Conservation (phyloP, 2,329 filamentous ascomycete species). For the Penicillium brevicompactum region DNA sequence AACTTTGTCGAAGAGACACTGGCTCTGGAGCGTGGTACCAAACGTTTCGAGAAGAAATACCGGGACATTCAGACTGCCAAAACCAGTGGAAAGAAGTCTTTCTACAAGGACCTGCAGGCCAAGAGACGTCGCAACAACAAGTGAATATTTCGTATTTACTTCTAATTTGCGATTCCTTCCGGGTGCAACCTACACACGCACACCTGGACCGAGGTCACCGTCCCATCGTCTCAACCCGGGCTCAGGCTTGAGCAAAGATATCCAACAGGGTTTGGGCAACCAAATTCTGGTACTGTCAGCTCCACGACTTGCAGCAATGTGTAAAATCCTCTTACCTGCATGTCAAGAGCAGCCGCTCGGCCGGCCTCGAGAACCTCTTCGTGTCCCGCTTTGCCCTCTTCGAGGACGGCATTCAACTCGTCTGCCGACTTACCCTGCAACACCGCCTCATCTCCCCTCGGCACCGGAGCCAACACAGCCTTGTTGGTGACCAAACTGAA, state of each 20-base stretch:
- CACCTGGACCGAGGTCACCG: not conserved
- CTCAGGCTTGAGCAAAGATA: conserved; percentile 26
- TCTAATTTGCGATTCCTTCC: not conserved
- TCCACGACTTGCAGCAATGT: not conserved
- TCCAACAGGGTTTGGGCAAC: conserved; percentile 37
- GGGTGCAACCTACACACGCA: not conserved
- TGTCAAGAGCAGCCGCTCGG: conserved; percentile 60
- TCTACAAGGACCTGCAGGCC: conserved; percentile 78
- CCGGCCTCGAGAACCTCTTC: conserved; percentile 67
- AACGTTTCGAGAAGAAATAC: conserved; percentile 85
- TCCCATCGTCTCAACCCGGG: not conserved
- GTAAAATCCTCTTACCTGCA: conserved; percentile 54
- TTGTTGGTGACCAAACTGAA: conserved; percentile 69
- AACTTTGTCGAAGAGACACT: conserved; percentile 86
- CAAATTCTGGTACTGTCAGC: conserved; percentile 36
- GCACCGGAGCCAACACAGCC: conserved; percentile 60
- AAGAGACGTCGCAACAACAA: conserved; percentile 47
- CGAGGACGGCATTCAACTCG: conserved; percentile 58
- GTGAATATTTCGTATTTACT: conserved; percentile 14
- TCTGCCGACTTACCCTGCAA: conserved; percentile 53
- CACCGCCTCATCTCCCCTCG: conserved; percentile 58
- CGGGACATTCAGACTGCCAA: conserved; percentile 79
- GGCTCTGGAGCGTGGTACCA: conserved; percentile 63
- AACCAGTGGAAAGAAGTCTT: conserved; percentile 82
- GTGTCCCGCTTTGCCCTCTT: conserved; percentile 64